Base-by-base conservation (phyloP, 441 rosid genomes). In the Codiaeum variegatum region DNA sequence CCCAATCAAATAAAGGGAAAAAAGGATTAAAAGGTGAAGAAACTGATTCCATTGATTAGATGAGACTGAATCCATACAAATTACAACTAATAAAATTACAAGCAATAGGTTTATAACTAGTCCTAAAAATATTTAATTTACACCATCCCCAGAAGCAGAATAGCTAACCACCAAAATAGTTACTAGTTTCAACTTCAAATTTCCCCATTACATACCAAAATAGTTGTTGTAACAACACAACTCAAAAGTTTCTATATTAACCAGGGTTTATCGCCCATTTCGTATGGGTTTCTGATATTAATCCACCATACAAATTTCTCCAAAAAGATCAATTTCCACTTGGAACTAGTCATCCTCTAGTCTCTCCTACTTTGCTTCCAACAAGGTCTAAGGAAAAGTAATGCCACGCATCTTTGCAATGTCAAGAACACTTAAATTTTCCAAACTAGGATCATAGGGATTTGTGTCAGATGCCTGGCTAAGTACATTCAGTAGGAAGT, bases 361-460 rank as follows among this genome's bases (percentile, higher is more conserved):
- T 54, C 44, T 63, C 77, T 31, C 24, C 32, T 13, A 56, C 9
- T 31, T 59, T 21, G 28, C 46, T 28, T 55, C 71, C 23, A 72
- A 3, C 63, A 67, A 49, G 68, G 60, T 26, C 16, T 46, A 69
- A 49, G 84, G 85, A 74, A 84, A 81, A 44, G 77, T 73, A 55
- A 84, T 46, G 72, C 88, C 88, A 28, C 80, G 63, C 59, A 64
- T 68, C 82, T 81, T 81, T 7, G 79, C 88, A 61, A 70, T 73
- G 51, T 87, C 88, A 73, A 80, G 62, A 44, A 81, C 58, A 47
- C 80, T 78, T 16, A 71, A 51, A 28, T 66, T 73, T 62, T 60
- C 75, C 28, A 82, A 55, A 69, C 23, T 46, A 31, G 40, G 65
- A 71, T 73, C 86, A 32, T 13, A 40, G 55, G 47, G 68, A 59